phyloP scores from a whole-genome alignment of 2,329 filamentous ascomycete species.

The Ilyonectria robusta region DNA sequence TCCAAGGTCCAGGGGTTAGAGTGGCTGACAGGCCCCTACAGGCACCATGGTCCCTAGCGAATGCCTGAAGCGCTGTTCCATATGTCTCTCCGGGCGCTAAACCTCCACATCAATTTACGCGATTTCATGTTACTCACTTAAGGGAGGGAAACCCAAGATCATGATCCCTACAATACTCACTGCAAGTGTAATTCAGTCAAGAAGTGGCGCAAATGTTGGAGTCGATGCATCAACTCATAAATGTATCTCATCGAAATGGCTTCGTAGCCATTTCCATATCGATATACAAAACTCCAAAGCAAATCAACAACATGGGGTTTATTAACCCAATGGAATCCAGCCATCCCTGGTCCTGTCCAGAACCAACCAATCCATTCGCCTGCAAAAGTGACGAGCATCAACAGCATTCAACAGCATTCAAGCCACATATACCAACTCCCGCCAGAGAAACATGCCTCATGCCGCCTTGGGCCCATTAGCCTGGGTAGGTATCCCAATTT shows the following conservation, averaged over 20 bases:
- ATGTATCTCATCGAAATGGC: conserved; percentile 16
- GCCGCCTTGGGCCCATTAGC: conserved; percentile 19
- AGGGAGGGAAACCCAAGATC: neutral
- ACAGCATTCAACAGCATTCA: conserved; percentile 45
- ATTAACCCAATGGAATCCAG: conserved; percentile 15
- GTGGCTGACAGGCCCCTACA: too few species aligned
- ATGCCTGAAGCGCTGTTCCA: too few species aligned
- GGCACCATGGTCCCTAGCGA: too few species aligned
- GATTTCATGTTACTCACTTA: too few species aligned
- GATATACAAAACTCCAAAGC: conserved; percentile 40
- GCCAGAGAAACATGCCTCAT: conserved; percentile 33
- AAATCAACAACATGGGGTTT: conserved; percentile 5
- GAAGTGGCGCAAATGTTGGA: conserved; percentile 1
- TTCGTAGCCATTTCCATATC: conserved; percentile 40
- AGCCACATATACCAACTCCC: conserved; percentile 44
- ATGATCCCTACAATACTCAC: neutral
- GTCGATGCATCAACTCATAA: neutral
- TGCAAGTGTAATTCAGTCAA: neutral
- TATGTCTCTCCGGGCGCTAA: neutral
- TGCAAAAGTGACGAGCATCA: conserved; percentile 20
- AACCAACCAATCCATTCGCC: conserved; percentile 38
- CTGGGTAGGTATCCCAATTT: conserved; percentile 19
- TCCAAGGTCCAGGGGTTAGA: neutral
- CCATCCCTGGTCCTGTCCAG: conserved; percentile 37
- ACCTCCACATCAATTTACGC: neutral